Evolutionary conservation across 2,329 filamentous ascomycete genomes (phyloP).

Genomic region (Tolypocladium album): DNA sequence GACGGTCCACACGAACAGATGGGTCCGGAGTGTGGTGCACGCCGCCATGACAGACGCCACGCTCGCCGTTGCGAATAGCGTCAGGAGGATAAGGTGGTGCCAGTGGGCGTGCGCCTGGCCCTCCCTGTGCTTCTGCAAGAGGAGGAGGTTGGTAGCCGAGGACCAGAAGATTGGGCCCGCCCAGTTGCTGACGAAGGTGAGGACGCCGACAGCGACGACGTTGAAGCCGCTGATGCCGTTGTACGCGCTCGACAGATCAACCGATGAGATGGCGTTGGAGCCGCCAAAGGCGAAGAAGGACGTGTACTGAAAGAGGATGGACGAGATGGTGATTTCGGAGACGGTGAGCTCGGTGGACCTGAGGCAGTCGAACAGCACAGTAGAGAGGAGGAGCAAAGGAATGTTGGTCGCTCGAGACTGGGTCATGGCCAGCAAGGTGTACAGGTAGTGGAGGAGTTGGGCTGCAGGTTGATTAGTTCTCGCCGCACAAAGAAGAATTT

Average conservation of each 20-base stretch:
- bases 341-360: slow-evolving; percentile 34
- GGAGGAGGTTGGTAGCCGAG: slow-evolving; percentile 50
- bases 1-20: slow-evolving; percentile 97
- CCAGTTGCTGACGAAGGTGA: slow-evolving; percentile 90
- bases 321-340: slow-evolving; percentile 55
- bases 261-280: slow-evolving; percentile 89
- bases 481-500: not conserved
- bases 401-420: slow-evolving; percentile 81
- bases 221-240: slow-evolving; percentile 82
- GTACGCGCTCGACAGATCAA: slow-evolving; percentile 90
- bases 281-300: slow-evolving; percentile 87
- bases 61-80: slow-evolving; percentile 56
- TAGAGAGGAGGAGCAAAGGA: slow-evolving; percentile 71
- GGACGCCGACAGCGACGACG: slow-evolving; percentile 63
- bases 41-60: slow-evolving; percentile 74
- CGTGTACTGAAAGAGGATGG: slow-evolving; percentile 66
- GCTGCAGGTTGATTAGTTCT: slow-evolving; percentile 8
- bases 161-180: slow-evolving; percentile 83
- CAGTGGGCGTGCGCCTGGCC: slow-evolving; percentile 21
- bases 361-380: slow-evolving; percentile 43
- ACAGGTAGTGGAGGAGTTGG: slow-evolving; percentile 54
- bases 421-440: slow-evolving; percentile 71
- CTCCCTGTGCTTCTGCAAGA: slow-evolving; percentile 29
- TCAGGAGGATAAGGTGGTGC: slow-evolving; percentile 52
- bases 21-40: slow-evolving; percentile 72